Base-by-base conservation (phyloP, 2,329 filamentous ascomycete species). In the Septoria petroselini region DNA sequence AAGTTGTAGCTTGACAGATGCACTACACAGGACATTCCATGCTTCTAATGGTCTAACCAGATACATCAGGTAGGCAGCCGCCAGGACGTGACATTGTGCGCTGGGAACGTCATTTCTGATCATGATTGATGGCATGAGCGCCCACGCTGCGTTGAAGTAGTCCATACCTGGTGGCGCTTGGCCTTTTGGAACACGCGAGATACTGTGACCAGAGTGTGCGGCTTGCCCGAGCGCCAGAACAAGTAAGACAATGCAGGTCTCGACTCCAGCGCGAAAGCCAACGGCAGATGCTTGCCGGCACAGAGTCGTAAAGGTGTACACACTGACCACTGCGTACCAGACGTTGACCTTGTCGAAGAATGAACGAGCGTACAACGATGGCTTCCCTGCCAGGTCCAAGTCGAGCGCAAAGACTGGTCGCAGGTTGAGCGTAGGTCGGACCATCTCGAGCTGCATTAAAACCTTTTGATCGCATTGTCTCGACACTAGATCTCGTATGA, bases 271-370 rank as follows among this genome's bases (percentile, higher is more conserved):
- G 30, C 84, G 79, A 59, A 91, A 91, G 1, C 85, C 83, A 58
- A 85, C 85, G 2, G 85, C 85, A 5, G 90, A 76, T 0, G 88
- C 88, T 3, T 79, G 85, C 21, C 83, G 81, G 65, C 91, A 91
- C 65, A 89, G 84, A 52, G 77, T 82, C 34, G 80, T 76, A 87
- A 88, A 93, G 1, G 83, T 86, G 66, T 87, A 87, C 1, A 87
- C 87, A 64, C 90, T 91, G 27, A 93, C 86, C 60, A 86, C 89
- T 7, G 88, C 87, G 62, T 91, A 91, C 85, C 88, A 91, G 2
- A 90, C 78, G 58, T 91, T 91, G 52, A 90, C 88, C 34, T 84
- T 78, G 50, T 86, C 83, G 62, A 91, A 93, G 67, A 88, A 91
- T 1, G 87, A 84, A 63, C 86, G 82, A 33, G 88, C 84, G 65